Conservation (phyloP, 1,139 yeast species). For the Lodderomyces oxycetoniae region DNA sequence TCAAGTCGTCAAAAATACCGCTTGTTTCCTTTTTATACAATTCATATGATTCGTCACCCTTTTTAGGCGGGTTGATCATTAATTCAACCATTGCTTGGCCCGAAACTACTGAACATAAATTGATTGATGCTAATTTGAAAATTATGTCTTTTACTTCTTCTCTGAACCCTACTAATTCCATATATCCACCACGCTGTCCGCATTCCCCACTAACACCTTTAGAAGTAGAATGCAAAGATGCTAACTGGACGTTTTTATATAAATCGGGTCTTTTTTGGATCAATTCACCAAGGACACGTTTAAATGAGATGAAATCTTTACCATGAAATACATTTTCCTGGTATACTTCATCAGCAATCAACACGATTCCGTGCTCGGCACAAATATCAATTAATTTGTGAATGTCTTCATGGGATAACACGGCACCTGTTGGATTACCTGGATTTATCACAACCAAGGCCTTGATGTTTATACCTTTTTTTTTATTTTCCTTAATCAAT, state of each 20-base stretch:
- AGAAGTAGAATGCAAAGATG: conserved; percentile 91
- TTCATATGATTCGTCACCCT: conserved; percentile 73
- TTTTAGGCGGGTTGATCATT: conserved; percentile 86
- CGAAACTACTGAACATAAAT: conserved; percentile 87
- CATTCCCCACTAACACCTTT: conserved; percentile 98
- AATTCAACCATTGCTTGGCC: conserved; percentile 92
- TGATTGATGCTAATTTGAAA: conserved; percentile 81
- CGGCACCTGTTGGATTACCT: conserved; percentile 95
- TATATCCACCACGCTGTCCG: conserved; percentile 98
- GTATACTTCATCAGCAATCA: conserved; percentile 98
- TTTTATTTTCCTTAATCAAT: conserved; percentile 48
- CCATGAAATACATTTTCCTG: conserved; percentile 84
- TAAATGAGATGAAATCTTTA: conserved; percentile 54
- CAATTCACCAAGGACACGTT: conserved; percentile 61
- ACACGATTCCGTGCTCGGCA: conserved; percentile 75
- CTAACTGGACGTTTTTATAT: conserved; percentile 76
- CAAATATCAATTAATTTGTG: conserved; percentile 70
- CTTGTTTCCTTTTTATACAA: conserved; percentile 58
- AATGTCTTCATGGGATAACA: conserved; percentile 61
- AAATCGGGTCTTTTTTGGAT: conserved; percentile 47
- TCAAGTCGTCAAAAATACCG: conserved; percentile 57
- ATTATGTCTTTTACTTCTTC: conserved; percentile 65
- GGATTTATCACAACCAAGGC: conserved; percentile 93
- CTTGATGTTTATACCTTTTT: conserved; percentile 59
- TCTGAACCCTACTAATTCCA: conserved; percentile 84